These are phyloP conservation scores for Candida sanyaensis DNA, from an alignment of 1,139 yeast genomes.

Conservation along the genomic window DNA sequence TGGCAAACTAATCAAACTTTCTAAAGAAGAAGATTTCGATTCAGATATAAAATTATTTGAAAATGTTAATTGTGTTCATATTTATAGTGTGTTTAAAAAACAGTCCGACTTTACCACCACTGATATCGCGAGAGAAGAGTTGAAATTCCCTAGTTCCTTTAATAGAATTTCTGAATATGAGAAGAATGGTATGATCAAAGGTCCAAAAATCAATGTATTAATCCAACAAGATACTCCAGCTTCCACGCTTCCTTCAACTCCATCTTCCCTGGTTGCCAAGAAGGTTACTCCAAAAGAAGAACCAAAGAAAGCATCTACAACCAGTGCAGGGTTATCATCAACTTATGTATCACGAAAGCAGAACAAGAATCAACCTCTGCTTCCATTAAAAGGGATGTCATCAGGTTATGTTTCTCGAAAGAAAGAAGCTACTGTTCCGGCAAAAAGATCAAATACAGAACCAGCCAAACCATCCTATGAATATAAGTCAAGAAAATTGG, in stretches of 20 bases:
- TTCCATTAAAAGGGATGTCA: constrained; percentile 2
- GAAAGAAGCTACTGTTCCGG: constrained; percentile 14
- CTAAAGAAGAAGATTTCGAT: constrained; percentile 20
- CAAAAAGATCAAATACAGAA: constrained; percentile 15
- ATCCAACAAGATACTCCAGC: constrained; percentile 7
- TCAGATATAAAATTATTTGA: constrained; percentile 21
- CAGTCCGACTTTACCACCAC: constrained; percentile 18
- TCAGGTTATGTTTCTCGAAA: constrained; percentile 27
- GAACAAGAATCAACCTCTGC: constrained; percentile 1
- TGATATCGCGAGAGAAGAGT: constrained; percentile 34
- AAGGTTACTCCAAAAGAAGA: constrained; percentile 1
- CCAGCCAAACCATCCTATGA: constrained; percentile 23
- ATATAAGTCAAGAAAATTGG: constrained; percentile 42
- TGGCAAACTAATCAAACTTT: constrained; percentile 21
- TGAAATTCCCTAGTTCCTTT: constrained; percentile 21
- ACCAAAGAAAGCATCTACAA: constrained; percentile 11
- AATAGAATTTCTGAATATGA: constrained; percentile 22
- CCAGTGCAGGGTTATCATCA: constrained; percentile 23
- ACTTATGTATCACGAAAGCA: constrained; percentile 31
- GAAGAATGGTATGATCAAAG: constrained; percentile 35
- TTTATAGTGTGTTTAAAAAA: constrained; percentile 30
- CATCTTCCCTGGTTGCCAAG: background rate
- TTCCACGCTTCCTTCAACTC: constrained; percentile 1
- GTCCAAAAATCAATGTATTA: constrained; percentile 26
- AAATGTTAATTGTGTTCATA: constrained; percentile 28